Evolutionary conservation across 805 yeast genomes (phyloP), one percentile per base, ranked within the genome.

Genomic region (Debaryomyces tyrocola): DNA sequence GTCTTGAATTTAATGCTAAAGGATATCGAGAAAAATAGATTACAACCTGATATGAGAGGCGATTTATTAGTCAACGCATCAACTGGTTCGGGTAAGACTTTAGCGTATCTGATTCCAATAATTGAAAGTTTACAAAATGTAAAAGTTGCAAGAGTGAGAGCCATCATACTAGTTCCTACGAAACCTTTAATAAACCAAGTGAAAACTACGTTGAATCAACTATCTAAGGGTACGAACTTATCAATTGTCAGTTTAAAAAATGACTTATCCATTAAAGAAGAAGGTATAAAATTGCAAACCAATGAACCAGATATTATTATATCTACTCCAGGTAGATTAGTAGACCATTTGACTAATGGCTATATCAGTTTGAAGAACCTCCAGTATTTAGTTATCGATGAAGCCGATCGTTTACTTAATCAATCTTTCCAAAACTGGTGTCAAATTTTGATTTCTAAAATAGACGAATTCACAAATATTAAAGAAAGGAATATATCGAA

Each of bases 351-450:
- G 10, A 54, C 51, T n/a, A 55, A 55, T 14, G 60, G 63, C 12
- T 53, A 69, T n/a, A 62, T 86, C 14, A 69, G 65, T 47, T 64
- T 90, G 48, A 63, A 67, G 20, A 71, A 76, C 43, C 71, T 91
- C 47, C 73, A 80, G 51, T 86, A 76, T 60, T 69, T 87, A 56
- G 81, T 87, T 9, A 77, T 87, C 42, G 96, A 87, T 67, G 96
- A 87, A 64, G 95, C 92, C 7, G 96, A 87, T 66, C 71, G 90
- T 50, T 67, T 87, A 47, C 70, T 94, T 53, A 90, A 89, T 59
- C 97, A 94, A 63, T 81, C 87, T 11, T 94, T 90, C 66, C 97
- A 94, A 66, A 90, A 90, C 62, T 94, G 99, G 99, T 78, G 87
- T 68, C 73, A 76, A 60, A 74, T 71, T 39, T 73, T 84, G 28